Evolutionary conservation across 345 rosid genomes (phyloP).

Genomic region (Aurinia saxatilis): DNA sequence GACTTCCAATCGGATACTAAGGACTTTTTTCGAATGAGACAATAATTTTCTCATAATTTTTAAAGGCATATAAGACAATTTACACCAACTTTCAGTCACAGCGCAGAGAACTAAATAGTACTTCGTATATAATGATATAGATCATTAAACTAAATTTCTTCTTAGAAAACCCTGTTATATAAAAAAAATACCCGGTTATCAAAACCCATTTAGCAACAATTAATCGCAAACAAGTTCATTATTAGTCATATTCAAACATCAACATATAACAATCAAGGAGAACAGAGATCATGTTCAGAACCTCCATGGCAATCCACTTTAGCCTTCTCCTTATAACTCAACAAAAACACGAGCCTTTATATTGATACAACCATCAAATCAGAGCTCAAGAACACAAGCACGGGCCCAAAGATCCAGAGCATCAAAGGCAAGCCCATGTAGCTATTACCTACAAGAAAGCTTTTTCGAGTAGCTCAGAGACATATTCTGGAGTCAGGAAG

Average conservation of each 20-base stretch:
- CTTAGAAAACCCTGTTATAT: background rate
- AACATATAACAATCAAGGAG: slow-evolving; percentile 9
- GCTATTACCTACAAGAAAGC: slow-evolving; percentile 79
- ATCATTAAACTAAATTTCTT: no score
- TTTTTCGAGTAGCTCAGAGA: slow-evolving; percentile 52
- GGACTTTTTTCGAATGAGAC: no score
- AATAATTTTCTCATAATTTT: no score
- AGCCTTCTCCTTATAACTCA: slow-evolving; percentile 17
- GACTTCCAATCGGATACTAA: no score
- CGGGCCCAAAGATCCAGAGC: slow-evolving; percentile 88
- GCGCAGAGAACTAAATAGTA: no score
- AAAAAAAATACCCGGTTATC: background rate
- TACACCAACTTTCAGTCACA: no score
- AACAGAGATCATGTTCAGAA: slow-evolving; percentile 10
- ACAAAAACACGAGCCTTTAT: slow-evolving; percentile 50
- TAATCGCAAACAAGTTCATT: background rate
- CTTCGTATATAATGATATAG: no score
- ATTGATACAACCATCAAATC: slow-evolving; percentile 55
- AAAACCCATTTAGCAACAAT: slow-evolving; percentile 1
- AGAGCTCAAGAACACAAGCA: slow-evolving; percentile 63
- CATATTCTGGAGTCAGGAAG: slow-evolving; percentile 46
- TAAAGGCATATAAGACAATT: no score
- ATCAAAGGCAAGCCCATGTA: slow-evolving; percentile 67
- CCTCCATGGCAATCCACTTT: slow-evolving; percentile 29
- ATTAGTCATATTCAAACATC: background rate